A percentile compares a stretch with the other conserved stretches of the same genome.
Conservation (phyloP, 306 rosid genomes). For the Medicago ruthenica region DNA sequence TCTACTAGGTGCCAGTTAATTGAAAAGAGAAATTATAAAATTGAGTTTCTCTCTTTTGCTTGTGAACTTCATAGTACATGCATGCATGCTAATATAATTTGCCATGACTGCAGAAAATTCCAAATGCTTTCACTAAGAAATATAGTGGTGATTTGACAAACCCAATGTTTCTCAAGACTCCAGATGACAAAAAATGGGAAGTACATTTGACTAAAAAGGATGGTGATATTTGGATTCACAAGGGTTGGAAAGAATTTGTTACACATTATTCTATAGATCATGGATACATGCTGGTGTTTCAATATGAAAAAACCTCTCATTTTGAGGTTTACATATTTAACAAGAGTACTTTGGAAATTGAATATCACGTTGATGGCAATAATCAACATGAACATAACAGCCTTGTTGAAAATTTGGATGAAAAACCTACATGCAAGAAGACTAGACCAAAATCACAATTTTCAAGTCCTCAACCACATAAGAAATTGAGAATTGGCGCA, state of each 20-base stretch:
- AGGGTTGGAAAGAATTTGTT: constrained; percentile 33
- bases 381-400: not conserved
- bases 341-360: constrained; percentile 8
- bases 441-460: not conserved
- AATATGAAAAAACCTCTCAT: not conserved
- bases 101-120: constrained; percentile 28
- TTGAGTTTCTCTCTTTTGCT: not conserved
- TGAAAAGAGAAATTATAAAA: too few species aligned
- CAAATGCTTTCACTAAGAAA: constrained; percentile 26
- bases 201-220: constrained; percentile 18
- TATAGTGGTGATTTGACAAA: constrained; percentile 25
- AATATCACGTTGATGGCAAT: not conserved
- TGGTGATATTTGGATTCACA: constrained; percentile 18
- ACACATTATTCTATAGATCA: constrained; percentile 3
- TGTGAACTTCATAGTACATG: not conserved
- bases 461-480: not conserved
- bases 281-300: not conserved
- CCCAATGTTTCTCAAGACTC: constrained; percentile 41
- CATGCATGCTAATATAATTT: not conserved
- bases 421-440: not conserved
- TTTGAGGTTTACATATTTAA: not conserved
- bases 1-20: too few species aligned
- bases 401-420: constrained; percentile 1
- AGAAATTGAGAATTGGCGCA: not conserved
- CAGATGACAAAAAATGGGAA: constrained; percentile 43